phyloP scores from a whole-genome alignment of 2,329 filamentous ascomycete species.

The Cercospora sesami region DNA sequence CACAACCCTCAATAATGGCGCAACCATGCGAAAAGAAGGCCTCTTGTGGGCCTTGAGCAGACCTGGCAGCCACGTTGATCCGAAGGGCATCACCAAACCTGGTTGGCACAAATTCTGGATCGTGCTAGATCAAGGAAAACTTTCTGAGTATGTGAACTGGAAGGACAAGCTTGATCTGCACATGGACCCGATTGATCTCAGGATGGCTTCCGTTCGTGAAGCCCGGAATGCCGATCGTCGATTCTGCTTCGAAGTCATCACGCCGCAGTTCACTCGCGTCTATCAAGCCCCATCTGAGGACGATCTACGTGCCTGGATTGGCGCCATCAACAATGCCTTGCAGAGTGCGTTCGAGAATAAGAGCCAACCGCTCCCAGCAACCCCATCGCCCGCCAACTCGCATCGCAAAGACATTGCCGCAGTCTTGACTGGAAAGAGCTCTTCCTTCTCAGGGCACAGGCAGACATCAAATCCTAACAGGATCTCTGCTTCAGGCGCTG shows the following conservation, averaged over 20 bases:
- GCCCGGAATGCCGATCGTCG: slow-evolving; percentile 90
- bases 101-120: slow-evolving; percentile 99
- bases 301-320: slow-evolving; percentile 96
- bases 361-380: slow-evolving; percentile 48
- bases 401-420: slow-evolving; percentile 85
- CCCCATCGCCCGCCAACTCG: slow-evolving; percentile 52
- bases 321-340: slow-evolving; percentile 92
- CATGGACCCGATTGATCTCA: slow-evolving; percentile 95
- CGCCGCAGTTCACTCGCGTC: slow-evolving; percentile 89
- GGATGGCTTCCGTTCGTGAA: slow-evolving; percentile 95
- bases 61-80: slow-evolving; percentile 91
- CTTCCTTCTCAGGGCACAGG: slow-evolving; percentile 64
- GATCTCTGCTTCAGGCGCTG: slow-evolving; percentile 53
- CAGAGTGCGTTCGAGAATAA: slow-evolving; percentile 90
- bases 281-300: slow-evolving; percentile 98
- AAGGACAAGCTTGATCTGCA: slow-evolving; percentile 95
- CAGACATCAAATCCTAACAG: slow-evolving; percentile 46
- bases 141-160: slow-evolving; percentile 99
- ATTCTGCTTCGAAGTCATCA: slow-evolving; percentile 98
- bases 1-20: slow-evolving; percentile 57
- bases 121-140: slow-evolving; percentile 90
- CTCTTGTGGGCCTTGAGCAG: slow-evolving; percentile 91
- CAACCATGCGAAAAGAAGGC: slow-evolving; percentile 80
- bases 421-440: slow-evolving; percentile 87
- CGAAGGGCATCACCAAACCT: slow-evolving; percentile 91